These are phyloP conservation scores for Chiua virens DNA, from an alignment of 768 basidiomycete genomes.

Conservation along the genomic window DNA sequence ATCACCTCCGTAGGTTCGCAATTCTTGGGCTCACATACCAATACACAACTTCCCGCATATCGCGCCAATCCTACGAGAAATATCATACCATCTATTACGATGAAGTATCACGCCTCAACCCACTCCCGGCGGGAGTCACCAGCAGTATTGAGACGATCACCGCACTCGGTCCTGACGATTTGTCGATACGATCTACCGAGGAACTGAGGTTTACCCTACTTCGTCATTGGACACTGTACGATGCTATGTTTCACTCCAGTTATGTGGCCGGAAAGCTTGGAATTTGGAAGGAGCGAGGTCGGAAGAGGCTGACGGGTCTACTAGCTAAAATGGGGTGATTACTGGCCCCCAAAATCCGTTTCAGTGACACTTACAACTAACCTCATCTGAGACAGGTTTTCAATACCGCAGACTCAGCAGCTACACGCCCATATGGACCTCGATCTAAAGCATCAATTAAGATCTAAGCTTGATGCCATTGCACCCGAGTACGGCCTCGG, in stretches of 20 bases:
- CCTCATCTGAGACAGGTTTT: conserved; percentile 62
- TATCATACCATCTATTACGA: conserved; percentile 81
- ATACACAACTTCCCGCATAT: conserved; percentile 85
- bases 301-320: conserved; percentile 85
- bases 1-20: conserved; percentile 62
- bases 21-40: conserved; percentile 93
- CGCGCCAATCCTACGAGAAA: conserved; percentile 80
- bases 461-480: conserved; percentile 80
- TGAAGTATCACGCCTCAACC: conserved; percentile 91
- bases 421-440: conserved; percentile 95
- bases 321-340: conserved; percentile 97
- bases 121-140: conserved; percentile 42
- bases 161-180: conserved; percentile 78
- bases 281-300: conserved; percentile 94
- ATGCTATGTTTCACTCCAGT: conserved; percentile 96
- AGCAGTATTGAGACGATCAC: conserved; percentile 43
- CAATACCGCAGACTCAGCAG: conserved; percentile 91
- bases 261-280: conserved; percentile 95
- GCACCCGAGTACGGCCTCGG: conserved; percentile 94
- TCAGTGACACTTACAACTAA: conserved; percentile 5
- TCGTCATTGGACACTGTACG: conserved; percentile 97
- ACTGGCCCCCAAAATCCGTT: not conserved
- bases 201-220: conserved; percentile 95
- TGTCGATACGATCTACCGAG: conserved; percentile 76
- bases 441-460: conserved; percentile 80